Evolutionary conservation across 257 asterid species (phyloP).

Genomic region (Rehmannia glutinosa): DNA sequence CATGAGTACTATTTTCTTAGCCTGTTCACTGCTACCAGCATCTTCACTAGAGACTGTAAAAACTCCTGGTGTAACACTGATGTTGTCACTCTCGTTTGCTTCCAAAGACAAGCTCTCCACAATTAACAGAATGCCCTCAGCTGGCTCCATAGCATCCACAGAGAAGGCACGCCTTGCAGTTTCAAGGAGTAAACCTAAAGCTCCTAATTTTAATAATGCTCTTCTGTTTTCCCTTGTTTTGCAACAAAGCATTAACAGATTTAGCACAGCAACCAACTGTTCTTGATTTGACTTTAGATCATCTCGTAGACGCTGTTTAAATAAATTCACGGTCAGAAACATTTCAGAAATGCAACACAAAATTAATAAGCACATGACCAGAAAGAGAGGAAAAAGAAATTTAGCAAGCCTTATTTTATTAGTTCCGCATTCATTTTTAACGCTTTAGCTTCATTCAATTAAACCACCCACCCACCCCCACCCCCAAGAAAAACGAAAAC

Average conservation of each 20-base stretch:
- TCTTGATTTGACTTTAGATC: slow-evolving; percentile 93
- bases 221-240: slow-evolving; percentile 91
- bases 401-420: not conserved
- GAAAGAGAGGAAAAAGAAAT: slow-evolving; percentile 5
- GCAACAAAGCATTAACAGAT: slow-evolving; percentile 92
- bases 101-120: slow-evolving; percentile 94
- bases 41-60: slow-evolving; percentile 76
- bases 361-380: not conserved
- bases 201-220: slow-evolving; percentile 74
- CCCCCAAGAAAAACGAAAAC: not conserved
- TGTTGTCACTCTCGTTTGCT: slow-evolving; percentile 90
- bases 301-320: slow-evolving; percentile 78
- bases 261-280: slow-evolving; percentile 85
- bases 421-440: not conserved
- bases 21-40: slow-evolving; percentile 90
- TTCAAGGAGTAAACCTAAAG: slow-evolving; percentile 87
- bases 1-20: slow-evolving; percentile 94
- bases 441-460: slow-evolving; percentile 1
- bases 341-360: slow-evolving; percentile 14
- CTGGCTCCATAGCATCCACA: slow-evolving; percentile 98
- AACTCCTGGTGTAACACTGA: slow-evolving; percentile 74
- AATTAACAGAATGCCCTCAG: slow-evolving; percentile 92
- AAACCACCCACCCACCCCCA: not conserved
- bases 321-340: slow-evolving; percentile 22
- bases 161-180: slow-evolving; percentile 97